Evolutionary conservation across 2,329 filamentous ascomycete genomes (phyloP), one percentile per base, ranked within the genome.

Genomic region (Xylariales sp.): DNA sequence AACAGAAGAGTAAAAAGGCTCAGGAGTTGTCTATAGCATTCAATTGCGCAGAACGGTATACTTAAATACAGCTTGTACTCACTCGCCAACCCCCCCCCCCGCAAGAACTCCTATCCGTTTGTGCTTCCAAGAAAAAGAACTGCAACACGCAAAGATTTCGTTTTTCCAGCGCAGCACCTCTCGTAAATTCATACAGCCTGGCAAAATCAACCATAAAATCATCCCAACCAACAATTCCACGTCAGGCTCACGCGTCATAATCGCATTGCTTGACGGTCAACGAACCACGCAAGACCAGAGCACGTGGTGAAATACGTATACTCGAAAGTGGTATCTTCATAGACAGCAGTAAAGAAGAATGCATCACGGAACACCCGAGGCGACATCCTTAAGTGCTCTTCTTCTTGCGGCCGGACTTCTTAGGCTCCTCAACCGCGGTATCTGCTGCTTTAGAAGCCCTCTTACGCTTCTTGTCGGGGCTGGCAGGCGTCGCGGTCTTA

Each of bases 381-480:
- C 20, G 25, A 27, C 19, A 40, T n/a, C 60, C 58, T 66, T 66
- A 67, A 65, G 50, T 35, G 40, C 48, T 51, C 54, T 61, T 69
- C 74, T 79, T 79, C 71, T 78, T 79, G 57, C 73, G 73, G 50
- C 68, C 69, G 40, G 71, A 74, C 66, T 78, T 78, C 71, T 78
- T 78, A 47, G 73, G 71, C 58, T 81, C 76, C 56, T 79, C 76
- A 50, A 64, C 62, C 43, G 72, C 64, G 44, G 64, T 59, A 44
- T 78, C 74, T 20, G 64, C 64, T 29, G 66, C 72, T 69, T 81
- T 81, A 52, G 74, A 76, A 8, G 68, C 65, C 45, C 78, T 66
- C 63, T 80, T 74, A 51, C 78, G 70, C 75, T 82, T 83, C 71
- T 79, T 78, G 49, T 78, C 78, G 21, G 78, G 76, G 59, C 73